Conservation (phyloP, 2,329 filamentous ascomycete species). For the Cercospora sesami region DNA sequence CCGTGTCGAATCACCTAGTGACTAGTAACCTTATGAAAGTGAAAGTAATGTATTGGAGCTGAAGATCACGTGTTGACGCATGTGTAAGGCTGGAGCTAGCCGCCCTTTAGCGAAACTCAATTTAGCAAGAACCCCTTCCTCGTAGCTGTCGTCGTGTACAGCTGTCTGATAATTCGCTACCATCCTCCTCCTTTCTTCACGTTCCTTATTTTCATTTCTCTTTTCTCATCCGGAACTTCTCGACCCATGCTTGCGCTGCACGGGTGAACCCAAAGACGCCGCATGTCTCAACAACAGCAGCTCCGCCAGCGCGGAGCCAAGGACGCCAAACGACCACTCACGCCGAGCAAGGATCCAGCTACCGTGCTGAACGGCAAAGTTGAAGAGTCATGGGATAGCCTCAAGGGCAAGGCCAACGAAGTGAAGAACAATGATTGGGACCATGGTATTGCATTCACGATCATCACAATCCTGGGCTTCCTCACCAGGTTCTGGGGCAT, state of each 20-base stretch:
- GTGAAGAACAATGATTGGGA: constrained; percentile 63
- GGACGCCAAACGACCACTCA: constrained; percentile 28
- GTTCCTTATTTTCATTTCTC: neutral
- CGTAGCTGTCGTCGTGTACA: constrained; percentile 1
- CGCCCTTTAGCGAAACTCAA: neutral
- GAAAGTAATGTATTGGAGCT: neutral
- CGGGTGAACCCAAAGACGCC: neutral
- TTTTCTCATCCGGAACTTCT: constrained; percentile 1
- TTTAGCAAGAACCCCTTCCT: neutral
- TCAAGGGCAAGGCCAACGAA: constrained; percentile 38
- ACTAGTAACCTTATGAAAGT: neutral
- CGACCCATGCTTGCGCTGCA: neutral
- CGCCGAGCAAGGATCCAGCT: constrained; percentile 26
- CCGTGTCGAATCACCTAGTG: neutral
- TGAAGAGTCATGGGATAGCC: constrained; percentile 42
- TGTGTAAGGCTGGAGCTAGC: neutral
- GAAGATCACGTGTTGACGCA: neutral
- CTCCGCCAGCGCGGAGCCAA: constrained; percentile 29
- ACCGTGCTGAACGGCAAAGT: constrained; percentile 35
- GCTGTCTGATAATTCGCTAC: constrained; percentile 7
- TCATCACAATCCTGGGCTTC: constrained; percentile 84
- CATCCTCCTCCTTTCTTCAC: constrained; percentile 16
- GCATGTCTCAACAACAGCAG: constrained; percentile 17
- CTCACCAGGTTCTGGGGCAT: constrained; percentile 95
- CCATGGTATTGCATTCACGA: constrained; percentile 73